These are phyloP conservation scores for Pseudogymnoascus sp. DNA, from an alignment of 2,329 filamentous ascomycete genomes.

Conservation along the genomic window DNA sequence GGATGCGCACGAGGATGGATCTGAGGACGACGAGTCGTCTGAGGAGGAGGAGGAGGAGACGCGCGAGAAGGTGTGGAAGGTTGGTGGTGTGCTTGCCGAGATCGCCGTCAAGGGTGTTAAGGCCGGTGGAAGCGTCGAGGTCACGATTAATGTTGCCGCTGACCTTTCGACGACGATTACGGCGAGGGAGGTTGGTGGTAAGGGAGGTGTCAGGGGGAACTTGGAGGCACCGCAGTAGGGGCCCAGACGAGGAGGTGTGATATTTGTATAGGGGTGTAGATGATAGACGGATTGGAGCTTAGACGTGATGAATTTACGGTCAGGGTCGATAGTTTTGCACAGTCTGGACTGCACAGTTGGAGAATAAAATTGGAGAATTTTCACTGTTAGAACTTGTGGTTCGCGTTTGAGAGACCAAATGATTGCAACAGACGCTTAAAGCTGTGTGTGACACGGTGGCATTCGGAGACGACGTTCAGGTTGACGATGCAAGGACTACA, in stretches of 20 bases:
- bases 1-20: constrained; percentile 54
- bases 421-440: background rate
- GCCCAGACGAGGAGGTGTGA: background rate
- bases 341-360: constrained; percentile 1
- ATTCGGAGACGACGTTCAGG: background rate
- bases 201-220: constrained; percentile 28
- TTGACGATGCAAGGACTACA: background rate
- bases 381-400: background rate
- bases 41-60: constrained; percentile 82
- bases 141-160: constrained; percentile 79
- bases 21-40: constrained; percentile 42
- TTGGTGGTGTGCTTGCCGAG: constrained; percentile 75
- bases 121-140: constrained; percentile 85
- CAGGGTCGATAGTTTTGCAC: constrained; percentile 5
- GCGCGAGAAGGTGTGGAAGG: constrained; percentile 88
- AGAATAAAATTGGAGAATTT: constrained; percentile 6
- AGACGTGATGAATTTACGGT: constrained; percentile 7
- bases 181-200: constrained; percentile 67
- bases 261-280: constrained; percentile 6
- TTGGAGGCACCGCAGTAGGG: constrained; percentile 22
- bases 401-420: background rate
- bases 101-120: constrained; percentile 75
- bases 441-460: too few species aligned
- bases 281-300: constrained; percentile 6
- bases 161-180: constrained; percentile 77